Base-by-base conservation (phyloP, 768 basidiomycete genomes). In the Flagelloscypha sp. region DNA sequence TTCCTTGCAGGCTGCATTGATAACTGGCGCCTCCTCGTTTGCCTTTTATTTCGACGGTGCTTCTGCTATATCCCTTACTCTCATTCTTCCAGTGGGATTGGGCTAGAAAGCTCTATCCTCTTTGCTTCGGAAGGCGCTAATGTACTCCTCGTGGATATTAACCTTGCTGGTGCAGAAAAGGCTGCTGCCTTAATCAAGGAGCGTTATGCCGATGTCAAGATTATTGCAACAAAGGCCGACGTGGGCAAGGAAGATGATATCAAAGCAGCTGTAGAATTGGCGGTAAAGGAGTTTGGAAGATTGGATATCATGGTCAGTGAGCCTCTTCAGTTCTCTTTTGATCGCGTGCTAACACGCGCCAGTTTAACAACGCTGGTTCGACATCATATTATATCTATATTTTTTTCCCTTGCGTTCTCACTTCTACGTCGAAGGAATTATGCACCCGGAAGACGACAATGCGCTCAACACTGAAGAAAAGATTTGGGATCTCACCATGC, bases 81-180 rank as follows among this genome's bases (percentile, higher is more conserved):
- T 30, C 31, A 43, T 42, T 27, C 35, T 19, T 13, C 27, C 57
- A 97, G 93, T 37, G 95, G 95, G 1, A 95, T 99, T 56, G 95
- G 95, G 18, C 74, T 98, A 31, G 92, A 99, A 63, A 84, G 92
- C 0, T 79, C 90, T n/a, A 69, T 97, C 41, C 72, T 97, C 30
- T 99, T 99, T 56, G 94, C 94, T 2, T 72, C 76, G 43, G 95
- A 99, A 57, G 93, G 94, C 17, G 90, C 90, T n/a, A 75, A 81
- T 48, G 78, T 98, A 41, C 54, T 97, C 28, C 74, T 93, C 28
- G 84, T 79, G 22, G 95, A 99, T 56, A 76, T 98, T 56, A 95
- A 92, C 57, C 45, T 78, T 16, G 61, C 68, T 15, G 83, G 78
- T 17, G 90, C 76, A 4, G 63, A 88, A 54, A 79, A 71, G 35